phyloP scores from a whole-genome alignment of 257 asterid genomes.

The Solanum bulbocastanum region DNA sequence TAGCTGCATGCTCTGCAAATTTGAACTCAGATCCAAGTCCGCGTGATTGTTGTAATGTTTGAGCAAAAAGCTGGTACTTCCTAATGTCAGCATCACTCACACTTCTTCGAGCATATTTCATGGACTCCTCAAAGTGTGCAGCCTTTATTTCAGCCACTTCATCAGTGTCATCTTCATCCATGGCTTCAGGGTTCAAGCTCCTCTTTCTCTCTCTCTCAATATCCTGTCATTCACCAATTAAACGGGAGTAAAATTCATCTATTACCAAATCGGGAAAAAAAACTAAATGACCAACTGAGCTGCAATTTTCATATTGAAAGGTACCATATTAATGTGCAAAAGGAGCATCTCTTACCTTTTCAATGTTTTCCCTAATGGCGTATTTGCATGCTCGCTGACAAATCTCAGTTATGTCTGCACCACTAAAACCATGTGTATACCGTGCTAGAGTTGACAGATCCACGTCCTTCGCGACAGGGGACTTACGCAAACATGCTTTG shows the following conservation, averaged over 20 bases:
- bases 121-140: conserved; percentile 77
- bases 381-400: conserved; percentile 93
- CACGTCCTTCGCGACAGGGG: conserved; percentile 68
- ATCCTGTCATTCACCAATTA: conserved; percentile 25
- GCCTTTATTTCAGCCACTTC: conserved; percentile 72
- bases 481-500: conserved; percentile 76
- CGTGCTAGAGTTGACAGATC: conserved; percentile 72
- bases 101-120: conserved; percentile 76
- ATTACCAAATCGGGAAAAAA: neutral
- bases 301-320: neutral
- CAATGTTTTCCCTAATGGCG: conserved; percentile 87
- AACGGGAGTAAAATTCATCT: neutral
- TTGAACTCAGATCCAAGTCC: conserved; percentile 75
- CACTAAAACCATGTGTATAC: conserved; percentile 85
- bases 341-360: conserved; percentile 33
- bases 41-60: conserved; percentile 79
- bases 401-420: conserved; percentile 87
- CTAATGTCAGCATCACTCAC: conserved; percentile 79
- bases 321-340: neutral
- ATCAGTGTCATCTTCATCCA: conserved; percentile 75
- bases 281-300: neutral
- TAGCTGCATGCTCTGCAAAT: conserved; percentile 31
- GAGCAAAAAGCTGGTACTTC: conserved; percentile 70
- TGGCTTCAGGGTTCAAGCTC: conserved; percentile 56
- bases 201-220: conserved; percentile 65